Evolutionary conservation across 164 flowering plant species (phyloP), one percentile per base, ranked within the genome.

Genomic region (Kalanchoe fedtschenkoi): DNA sequence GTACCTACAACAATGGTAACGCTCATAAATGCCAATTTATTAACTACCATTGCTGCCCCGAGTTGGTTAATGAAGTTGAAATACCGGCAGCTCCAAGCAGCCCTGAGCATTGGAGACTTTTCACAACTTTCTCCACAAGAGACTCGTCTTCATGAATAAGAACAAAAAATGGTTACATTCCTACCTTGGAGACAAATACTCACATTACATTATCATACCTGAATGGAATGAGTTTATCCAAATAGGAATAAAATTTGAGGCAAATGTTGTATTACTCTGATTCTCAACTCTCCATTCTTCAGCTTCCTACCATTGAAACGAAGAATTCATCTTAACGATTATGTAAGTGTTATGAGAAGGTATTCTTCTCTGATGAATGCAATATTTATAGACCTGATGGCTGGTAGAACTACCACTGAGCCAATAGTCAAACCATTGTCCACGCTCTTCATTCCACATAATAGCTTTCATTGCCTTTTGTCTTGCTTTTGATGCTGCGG

Each of bases 371-470:
- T 33, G 38, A 34, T 7, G 38, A 58, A 6, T 6, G 13, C 19
- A 5, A 58, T 58, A 58, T 57, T 17, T 34, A 57, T 1, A 57
- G 14, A 58, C 38, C 96, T 58, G 61, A 82, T 75, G 29, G 69
- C 74, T 68, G 26, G 65, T 17, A 35, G 61, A 41, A 66, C 56
- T 66, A 61, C 60, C 58, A 21, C 11, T 60, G 30, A 87, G 72
- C 96, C 97, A 85, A 76, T 84, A 90, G 76, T 93, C 99, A 61
- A 90, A 73, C 97, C 99, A 93, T 53, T 90, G 96, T n/a, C 82
- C 82, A 81, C 34, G 81, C 71, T 80, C 63, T 29, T 66, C 78
- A 71, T 85, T 85, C 99, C 99, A 90, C 46, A 87, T 80, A 34
- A 95, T 66, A 29, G 81, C 64, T 39, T 77, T 69, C 19, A 95